Evolutionary conservation across 768 basidiomycete species (phyloP), one percentile per base, ranked within the genome.

Genomic region (Lactarius tabidus): DNA sequence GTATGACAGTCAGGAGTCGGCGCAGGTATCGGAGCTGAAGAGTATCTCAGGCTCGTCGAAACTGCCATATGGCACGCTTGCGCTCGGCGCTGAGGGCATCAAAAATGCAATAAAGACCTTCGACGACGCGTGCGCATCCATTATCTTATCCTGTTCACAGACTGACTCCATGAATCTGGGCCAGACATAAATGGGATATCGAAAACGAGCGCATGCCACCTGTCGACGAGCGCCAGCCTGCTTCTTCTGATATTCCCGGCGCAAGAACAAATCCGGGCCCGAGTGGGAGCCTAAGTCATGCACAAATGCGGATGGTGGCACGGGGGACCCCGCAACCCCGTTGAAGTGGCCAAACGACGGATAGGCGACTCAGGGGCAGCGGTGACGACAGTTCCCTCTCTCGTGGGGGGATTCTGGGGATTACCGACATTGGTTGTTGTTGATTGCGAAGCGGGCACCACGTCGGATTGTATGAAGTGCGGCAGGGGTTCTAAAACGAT

Each of bases 201-300:
- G 97, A 98, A 77, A 98, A 98, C 78, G 97, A 98, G 77, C 90
- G 95, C 38, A 81, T 98, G 18, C 97, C 96, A 1, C 96, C 95
- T 3, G 26, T 58, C 28, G 65, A 62, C 33, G 65, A 62, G 6
- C 29, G 31, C 12, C 38, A 48, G 3, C 9, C 59, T 8, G 14
- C 38, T n/a, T 12, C 59, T 6, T 18, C 54, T 7, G n/a, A 53
- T 3, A 35, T 23, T 12, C 12, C 64, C 10, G n/a, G n/a, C n/a
- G n/a, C n/a, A n/a, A n/a, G n/a, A n/a, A 31, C 36, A 7, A 51
- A 18, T 18, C 23, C 41, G 3, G 33, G 35, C 20, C 10, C 35
- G 29, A 52, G 20, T 39, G 2, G 6, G 33, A 17, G 41, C 43
- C 43, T 36, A 5, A 14, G 14, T 38, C 62, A 20, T n/a, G n/a